Conservation (phyloP, 345 rosid species). For the Eucalyptus regnans region DNA sequence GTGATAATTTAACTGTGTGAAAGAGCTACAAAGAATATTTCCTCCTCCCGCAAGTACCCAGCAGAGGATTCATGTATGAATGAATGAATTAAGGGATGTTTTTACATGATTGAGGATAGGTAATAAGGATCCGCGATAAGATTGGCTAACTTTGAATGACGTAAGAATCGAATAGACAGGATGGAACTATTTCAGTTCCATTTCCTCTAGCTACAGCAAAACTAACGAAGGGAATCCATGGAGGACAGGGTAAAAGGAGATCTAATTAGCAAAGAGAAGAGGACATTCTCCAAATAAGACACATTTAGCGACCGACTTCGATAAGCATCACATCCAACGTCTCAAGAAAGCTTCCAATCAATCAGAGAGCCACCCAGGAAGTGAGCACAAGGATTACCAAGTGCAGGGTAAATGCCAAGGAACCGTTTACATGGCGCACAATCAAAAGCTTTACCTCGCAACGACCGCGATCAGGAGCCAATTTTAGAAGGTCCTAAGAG, state of each 20-base stretch:
- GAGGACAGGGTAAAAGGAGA: background rate
- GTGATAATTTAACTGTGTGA: background rate
- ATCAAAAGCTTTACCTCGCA: background rate
- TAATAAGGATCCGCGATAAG: background rate
- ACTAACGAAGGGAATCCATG: background rate
- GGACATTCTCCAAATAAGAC: slow-evolving; percentile 16
- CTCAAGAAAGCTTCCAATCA: background rate
- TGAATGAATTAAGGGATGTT: background rate
- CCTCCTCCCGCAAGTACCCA: slow-evolving; percentile 1
- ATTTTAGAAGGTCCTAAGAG: background rate
- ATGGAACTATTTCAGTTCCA: slow-evolving; percentile 15
- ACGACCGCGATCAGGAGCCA: background rate
- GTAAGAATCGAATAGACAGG: slow-evolving; percentile 22
- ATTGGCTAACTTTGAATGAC: background rate
- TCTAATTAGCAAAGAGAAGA: slow-evolving; percentile 13
- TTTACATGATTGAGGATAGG: slow-evolving; percentile 15
- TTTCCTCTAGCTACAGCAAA: background rate
- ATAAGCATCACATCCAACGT: slow-evolving; percentile 12
- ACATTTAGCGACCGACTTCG: slow-evolving; percentile 17
- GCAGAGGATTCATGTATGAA: background rate
- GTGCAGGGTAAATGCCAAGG: background rate
- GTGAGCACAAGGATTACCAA: background rate
- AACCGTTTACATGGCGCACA: slow-evolving; percentile 20
- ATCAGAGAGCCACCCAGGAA: background rate
- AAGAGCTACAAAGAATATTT: background rate